Conservation (phyloP, 2,329 filamentous ascomycete species). For the Penicillium sp. region DNA sequence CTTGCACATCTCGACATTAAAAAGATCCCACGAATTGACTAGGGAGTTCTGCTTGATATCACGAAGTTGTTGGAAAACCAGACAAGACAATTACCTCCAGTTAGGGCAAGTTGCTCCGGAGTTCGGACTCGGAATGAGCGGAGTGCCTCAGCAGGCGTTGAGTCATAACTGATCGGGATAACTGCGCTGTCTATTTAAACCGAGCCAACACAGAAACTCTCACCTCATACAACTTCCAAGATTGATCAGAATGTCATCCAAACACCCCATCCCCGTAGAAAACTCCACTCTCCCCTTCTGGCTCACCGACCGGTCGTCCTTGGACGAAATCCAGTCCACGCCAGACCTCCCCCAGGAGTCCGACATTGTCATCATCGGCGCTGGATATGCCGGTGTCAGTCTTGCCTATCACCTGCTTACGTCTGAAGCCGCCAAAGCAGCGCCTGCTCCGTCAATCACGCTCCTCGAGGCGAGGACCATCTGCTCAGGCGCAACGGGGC, state of each 20-base stretch:
- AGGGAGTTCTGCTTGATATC: too few relatives aligned
- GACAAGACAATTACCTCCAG: too few relatives aligned
- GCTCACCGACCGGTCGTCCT: slow-evolving; percentile 35
- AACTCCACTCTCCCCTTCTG: slow-evolving; percentile 34
- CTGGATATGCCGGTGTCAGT: slow-evolving; percentile 45
- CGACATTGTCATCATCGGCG: slow-evolving; percentile 48
- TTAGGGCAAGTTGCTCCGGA: too few relatives aligned
- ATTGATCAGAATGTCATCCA: not conserved
- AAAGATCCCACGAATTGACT: too few relatives aligned
- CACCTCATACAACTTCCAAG: not conserved
- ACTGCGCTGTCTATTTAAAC: too few relatives aligned
- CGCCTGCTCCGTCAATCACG: not conserved
- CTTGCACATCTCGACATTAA: too few relatives aligned
- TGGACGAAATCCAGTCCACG: slow-evolving; percentile 40
- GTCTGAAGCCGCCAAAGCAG: not conserved
- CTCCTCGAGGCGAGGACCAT: slow-evolving; percentile 22
- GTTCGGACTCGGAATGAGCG: too few relatives aligned
- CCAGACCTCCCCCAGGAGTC: slow-evolving; percentile 35
- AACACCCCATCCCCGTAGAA: slow-evolving; percentile 2
- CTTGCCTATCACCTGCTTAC: slow-evolving; percentile 42
- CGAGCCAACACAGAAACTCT: too few relatives aligned
- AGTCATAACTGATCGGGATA: too few relatives aligned
- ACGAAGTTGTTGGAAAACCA: too few relatives aligned
- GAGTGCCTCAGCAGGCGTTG: too few relatives aligned
- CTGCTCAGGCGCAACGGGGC: slow-evolving; percentile 39